phyloP scores from a whole-genome alignment of 352 stramenopile genomes.

The Pythium brassicae region DNA sequence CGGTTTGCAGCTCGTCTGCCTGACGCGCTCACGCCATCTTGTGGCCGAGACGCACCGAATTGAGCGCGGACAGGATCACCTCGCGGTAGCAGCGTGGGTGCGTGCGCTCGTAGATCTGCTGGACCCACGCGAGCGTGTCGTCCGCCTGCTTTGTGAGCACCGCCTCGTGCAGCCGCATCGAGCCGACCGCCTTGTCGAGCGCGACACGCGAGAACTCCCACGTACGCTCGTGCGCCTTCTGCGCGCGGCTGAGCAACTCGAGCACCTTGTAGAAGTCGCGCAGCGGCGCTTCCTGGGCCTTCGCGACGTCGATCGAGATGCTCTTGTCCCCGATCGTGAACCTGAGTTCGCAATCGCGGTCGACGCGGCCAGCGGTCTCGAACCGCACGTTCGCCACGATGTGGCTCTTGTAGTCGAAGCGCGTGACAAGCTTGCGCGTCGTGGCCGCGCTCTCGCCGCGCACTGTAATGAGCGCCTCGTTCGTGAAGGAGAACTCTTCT shows the following conservation, averaged over 20 bases:
- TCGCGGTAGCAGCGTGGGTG: slow-evolving; percentile 57
- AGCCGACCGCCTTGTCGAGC: slow-evolving; percentile 34
- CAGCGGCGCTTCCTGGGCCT: slow-evolving; percentile 23
- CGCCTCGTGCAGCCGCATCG: slow-evolving; percentile 35
- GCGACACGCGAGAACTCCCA: slow-evolving; percentile 49
- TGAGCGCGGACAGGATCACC: slow-evolving; percentile 40
- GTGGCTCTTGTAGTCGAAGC: slow-evolving; percentile 11
- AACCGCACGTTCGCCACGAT: slow-evolving; percentile 13
- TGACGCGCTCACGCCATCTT: slow-evolving; percentile 28
- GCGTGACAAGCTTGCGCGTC: slow-evolving; percentile 13
- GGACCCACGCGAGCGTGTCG: slow-evolving; percentile 36
- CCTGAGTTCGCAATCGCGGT: slow-evolving; percentile 32
- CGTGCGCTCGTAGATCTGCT: slow-evolving; percentile 36
- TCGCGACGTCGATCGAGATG: slow-evolving; percentile 52
- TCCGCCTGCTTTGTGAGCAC: slow-evolving; percentile 42
- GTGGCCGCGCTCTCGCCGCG: slow-evolving; percentile 9
- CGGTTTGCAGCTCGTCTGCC: too few relatives aligned
- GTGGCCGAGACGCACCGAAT: slow-evolving; percentile 23
- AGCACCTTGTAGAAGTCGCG: slow-evolving; percentile 53
- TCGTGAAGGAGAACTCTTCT: slow-evolving; percentile 18
- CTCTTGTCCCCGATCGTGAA: slow-evolving; percentile 33
- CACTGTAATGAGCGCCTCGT: slow-evolving; percentile 8
- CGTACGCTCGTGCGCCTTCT: slow-evolving; percentile 28
- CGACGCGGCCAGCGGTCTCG: slow-evolving; percentile 13
- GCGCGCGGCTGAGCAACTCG: slow-evolving; percentile 37